Conservation (phyloP, 176 grass and related monocot species). For the Aegilops umbellulata region DNA sequence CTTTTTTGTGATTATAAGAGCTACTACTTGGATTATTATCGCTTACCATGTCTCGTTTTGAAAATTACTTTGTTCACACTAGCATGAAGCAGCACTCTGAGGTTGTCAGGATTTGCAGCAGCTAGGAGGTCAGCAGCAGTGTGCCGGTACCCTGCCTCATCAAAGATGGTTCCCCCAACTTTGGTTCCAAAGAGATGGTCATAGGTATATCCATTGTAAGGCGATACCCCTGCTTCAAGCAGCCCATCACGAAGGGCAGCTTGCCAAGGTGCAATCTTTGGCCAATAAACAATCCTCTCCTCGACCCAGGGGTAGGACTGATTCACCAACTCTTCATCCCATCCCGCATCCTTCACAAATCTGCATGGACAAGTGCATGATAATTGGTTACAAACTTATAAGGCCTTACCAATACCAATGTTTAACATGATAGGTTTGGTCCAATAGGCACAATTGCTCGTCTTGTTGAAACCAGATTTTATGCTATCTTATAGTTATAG, state of each 20-base stretch:
- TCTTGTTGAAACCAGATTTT: background rate
- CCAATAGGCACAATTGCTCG: background rate
- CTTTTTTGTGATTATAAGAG: background rate
- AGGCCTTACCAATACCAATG: background rate
- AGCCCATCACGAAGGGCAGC: conserved; percentile 67
- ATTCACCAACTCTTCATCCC: conserved; percentile 82
- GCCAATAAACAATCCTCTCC: conserved; percentile 77
- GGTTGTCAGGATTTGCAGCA: conserved; percentile 54
- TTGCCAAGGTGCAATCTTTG: conserved; percentile 85
- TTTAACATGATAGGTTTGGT: background rate
- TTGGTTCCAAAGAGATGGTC: conserved; percentile 90
- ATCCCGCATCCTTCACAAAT: conserved; percentile 59
- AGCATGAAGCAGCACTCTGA: conserved; percentile 77
- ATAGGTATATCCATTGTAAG: conserved; percentile 88
- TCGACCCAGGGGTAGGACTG: conserved; percentile 89
- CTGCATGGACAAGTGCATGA: conserved; percentile 32
- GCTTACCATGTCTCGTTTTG: conserved; percentile 43
- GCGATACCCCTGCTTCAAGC: conserved; percentile 72
- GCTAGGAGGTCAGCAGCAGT: conserved; percentile 88
- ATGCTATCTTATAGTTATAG: background rate
- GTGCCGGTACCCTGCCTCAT: conserved; percentile 66
- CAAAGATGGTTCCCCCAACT: conserved; percentile 86
- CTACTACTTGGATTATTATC: conserved; percentile 4
- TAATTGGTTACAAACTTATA: background rate
- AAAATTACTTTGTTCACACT: conserved; percentile 72